phyloP scores from a whole-genome alignment of 2,329 filamentous ascomycete species.

The Clonostachys solani region DNA sequence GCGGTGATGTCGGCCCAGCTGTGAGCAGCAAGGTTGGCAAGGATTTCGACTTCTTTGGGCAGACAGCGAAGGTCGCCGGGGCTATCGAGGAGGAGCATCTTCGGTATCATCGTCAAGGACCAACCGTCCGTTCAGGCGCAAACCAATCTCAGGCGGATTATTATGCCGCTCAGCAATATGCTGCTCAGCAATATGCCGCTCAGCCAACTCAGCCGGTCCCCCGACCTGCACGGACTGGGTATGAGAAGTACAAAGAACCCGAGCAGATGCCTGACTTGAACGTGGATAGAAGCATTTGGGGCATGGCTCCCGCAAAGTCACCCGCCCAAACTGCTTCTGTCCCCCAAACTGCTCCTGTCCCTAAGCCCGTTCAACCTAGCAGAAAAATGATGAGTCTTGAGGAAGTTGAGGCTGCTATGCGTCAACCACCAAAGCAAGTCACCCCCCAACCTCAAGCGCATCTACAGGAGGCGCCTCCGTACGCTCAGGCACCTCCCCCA shows the following conservation, averaged over 20 bases:
- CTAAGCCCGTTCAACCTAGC: conserved; percentile 17
- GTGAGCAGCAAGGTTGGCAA: conserved; percentile 61
- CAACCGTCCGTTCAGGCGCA: conserved; percentile 35
- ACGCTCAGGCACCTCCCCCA: conserved; percentile 12
- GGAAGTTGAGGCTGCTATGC: conserved; percentile 93
- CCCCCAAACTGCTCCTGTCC: conserved; percentile 13
- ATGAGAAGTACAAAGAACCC: conserved; percentile 84
- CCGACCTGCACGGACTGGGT: conserved; percentile 72
- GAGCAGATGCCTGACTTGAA: conserved; percentile 86
- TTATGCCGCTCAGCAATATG: conserved; percentile 22
- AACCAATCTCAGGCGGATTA: conserved; percentile 10
- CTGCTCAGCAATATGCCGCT: too few relatives aligned
- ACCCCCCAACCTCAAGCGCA: conserved; percentile 21
- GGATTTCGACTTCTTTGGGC: conserved; percentile 96
- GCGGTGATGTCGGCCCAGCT: conserved; percentile 30
- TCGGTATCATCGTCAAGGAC: conserved; percentile 73
- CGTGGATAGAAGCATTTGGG: conserved; percentile 92
- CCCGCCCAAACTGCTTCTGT: conserved; percentile 22
- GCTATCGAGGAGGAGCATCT: conserved; percentile 90
- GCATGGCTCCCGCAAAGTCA: conserved; percentile 56
- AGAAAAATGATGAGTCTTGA: conserved; percentile 90
- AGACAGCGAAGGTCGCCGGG: conserved; percentile 80
- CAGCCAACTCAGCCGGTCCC: conserved; percentile 16
- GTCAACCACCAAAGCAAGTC: conserved; percentile 58
- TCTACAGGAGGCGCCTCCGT: conserved; percentile 20